Conservation (phyloP, 441 rosid species). For the Eugenia klotzschiana region DNA sequence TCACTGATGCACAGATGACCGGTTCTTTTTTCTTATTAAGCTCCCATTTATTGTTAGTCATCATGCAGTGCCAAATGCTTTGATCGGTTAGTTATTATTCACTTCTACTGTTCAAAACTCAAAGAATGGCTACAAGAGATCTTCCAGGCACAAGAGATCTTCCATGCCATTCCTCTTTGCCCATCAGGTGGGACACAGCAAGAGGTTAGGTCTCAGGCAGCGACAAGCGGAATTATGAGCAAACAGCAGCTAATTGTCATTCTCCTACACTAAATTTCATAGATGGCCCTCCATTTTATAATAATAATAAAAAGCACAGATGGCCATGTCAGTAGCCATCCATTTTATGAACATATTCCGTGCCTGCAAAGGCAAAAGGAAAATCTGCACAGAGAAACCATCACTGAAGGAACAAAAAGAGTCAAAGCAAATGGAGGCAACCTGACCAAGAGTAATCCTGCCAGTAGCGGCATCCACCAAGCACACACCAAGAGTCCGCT, state of each 20-base stretch:
- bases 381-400: background rate
- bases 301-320: background rate
- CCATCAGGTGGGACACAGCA: background rate
- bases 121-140: background rate
- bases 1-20: background rate
- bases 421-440: constrained; percentile 2
- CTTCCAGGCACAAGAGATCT: background rate
- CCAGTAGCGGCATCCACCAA: constrained; percentile 82
- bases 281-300: background rate
- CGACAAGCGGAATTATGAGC: background rate
- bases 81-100: background rate
- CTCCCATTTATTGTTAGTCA: background rate
- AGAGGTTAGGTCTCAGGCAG: background rate
- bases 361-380: background rate
- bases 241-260: background rate
- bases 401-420: background rate
- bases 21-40: background rate
- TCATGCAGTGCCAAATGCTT: background rate
- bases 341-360: background rate
- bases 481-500: constrained; percentile 63
- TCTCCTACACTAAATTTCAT: background rate
- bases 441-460: constrained; percentile 85
- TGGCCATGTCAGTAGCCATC: background rate
- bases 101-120: background rate
- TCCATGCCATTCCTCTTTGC: background rate